These are phyloP conservation scores for Endocarpon pusillum DNA, from an alignment of 495 filamentous ascomycete genomes.

Conservation along the genomic window DNA sequence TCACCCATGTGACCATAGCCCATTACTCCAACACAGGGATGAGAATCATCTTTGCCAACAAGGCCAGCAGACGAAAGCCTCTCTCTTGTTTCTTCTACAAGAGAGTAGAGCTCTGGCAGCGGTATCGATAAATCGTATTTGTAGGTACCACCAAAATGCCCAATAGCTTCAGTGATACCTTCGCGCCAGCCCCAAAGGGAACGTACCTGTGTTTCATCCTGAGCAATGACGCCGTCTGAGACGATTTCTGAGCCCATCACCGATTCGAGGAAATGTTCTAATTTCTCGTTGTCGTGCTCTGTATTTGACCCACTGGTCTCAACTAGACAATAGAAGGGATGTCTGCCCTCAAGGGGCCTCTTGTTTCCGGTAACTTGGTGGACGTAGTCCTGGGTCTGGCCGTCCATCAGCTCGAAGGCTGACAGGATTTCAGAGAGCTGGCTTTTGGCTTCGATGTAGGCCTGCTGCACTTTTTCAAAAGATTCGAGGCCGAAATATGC, in stretches of 20 bases:
- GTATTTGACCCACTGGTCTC: slow-evolving; percentile 90
- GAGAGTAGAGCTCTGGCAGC: slow-evolving; percentile 63
- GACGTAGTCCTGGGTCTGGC: slow-evolving; percentile 57
- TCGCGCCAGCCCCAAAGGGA: slow-evolving; percentile 86
- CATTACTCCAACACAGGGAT: slow-evolving; percentile 75
- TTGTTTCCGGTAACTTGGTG: slow-evolving; percentile 56
- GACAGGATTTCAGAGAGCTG: slow-evolving; percentile 90
- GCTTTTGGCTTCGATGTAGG: slow-evolving; percentile 72
- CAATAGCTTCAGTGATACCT: slow-evolving; percentile 71
- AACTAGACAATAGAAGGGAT: slow-evolving; percentile 91
- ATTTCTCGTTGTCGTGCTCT: slow-evolving; percentile 81
- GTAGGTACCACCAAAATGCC: slow-evolving; percentile 90
- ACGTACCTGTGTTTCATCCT: slow-evolving; percentile 78
- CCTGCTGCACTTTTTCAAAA: slow-evolving; percentile 67
- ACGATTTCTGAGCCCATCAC: slow-evolving; percentile 77
- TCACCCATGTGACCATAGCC: slow-evolving; percentile 98
- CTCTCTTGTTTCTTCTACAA: slow-evolving; percentile 69
- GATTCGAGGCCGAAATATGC: slow-evolving; percentile 76
- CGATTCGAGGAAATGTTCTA: slow-evolving; percentile 71
- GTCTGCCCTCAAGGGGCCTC: slow-evolving; percentile 57
- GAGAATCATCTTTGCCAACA: slow-evolving; percentile 56
- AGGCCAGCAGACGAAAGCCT: slow-evolving; percentile 56
- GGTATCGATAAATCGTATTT: slow-evolving; percentile 98
- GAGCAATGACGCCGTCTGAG: slow-evolving; percentile 71
- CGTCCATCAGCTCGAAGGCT: slow-evolving; percentile 95